These are phyloP conservation scores for Phytophthora hibernalis DNA, from an alignment of 352 stramenopile genomes.

Conservation along the genomic window DNA sequence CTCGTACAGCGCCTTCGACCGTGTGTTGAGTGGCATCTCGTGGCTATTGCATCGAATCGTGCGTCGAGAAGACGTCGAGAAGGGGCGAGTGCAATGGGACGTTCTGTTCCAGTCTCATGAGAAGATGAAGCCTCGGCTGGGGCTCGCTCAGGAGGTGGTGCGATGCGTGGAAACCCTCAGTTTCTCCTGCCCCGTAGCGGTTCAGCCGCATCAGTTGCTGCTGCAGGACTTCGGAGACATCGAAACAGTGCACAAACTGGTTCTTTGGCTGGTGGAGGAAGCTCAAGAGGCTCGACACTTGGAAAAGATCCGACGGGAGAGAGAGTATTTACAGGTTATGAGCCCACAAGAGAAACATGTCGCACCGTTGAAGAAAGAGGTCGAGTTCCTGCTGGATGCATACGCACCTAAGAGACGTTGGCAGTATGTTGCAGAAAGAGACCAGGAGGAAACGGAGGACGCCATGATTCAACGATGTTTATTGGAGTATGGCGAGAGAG, in stretches of 20 bases:
- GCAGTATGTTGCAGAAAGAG: conserved; percentile 44
- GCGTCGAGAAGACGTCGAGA: conserved; percentile 46
- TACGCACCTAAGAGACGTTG: conserved; percentile 56
- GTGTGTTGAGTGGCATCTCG: conserved; percentile 58
- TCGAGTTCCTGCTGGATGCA: conserved; percentile 44
- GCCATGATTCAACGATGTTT: conserved; percentile 81
- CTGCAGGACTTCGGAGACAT: conserved; percentile 84
- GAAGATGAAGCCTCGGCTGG: conserved; percentile 76
- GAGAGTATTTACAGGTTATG: conserved; percentile 43
- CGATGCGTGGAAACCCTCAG: conserved; percentile 50
- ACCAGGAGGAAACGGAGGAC: conserved; percentile 58
- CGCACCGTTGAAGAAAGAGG: conserved; percentile 48
- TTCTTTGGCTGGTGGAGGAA: conserved; percentile 64
- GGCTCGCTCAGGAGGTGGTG: conserved; percentile 67
- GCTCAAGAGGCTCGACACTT: conserved; percentile 42
- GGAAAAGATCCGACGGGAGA: conserved; percentile 39
- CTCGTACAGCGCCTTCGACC: conserved; percentile 67
- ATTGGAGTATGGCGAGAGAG: conserved; percentile 80
- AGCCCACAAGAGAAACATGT: conserved; percentile 10
- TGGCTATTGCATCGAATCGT: conserved; percentile 76
- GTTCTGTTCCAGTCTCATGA: conserved; percentile 68
- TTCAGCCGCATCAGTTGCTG: conserved; percentile 79
- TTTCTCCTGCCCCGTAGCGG: conserved; percentile 32
- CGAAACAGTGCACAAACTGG: conserved; percentile 55
- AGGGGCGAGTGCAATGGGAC: conserved; percentile 68